phyloP scores from a whole-genome alignment of 805 yeast genomes.

The Myxozyma monticola region DNA sequence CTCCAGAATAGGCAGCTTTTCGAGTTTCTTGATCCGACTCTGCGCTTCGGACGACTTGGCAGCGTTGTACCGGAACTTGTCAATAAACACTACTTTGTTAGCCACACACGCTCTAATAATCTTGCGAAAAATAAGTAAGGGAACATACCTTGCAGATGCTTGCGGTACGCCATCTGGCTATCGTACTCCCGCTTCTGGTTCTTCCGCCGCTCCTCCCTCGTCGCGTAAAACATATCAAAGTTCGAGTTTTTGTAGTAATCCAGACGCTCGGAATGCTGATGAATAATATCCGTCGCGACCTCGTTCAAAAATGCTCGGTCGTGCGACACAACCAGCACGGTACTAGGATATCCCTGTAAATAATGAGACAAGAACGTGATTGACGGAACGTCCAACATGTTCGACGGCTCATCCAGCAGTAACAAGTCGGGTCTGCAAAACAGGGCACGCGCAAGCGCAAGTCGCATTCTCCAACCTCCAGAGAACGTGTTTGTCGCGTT shows the following conservation, averaged over 20 bases:
- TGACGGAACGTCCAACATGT: slow-evolving; percentile 99
- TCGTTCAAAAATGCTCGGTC: slow-evolving; percentile 96
- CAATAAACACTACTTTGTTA: slow-evolving; percentile 88
- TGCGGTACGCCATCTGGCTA: slow-evolving; percentile 93
- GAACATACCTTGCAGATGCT: slow-evolving; percentile 92
- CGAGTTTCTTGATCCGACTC: slow-evolving; percentile 94
- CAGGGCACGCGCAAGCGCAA: slow-evolving; percentile 95
- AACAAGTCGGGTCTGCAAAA: slow-evolving; percentile 95
- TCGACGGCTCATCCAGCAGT: slow-evolving; percentile 96
- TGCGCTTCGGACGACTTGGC: slow-evolving; percentile 98
- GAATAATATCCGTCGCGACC: slow-evolving; percentile 96
- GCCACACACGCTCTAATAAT: too few species aligned
- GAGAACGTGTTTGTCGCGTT: slow-evolving; percentile 87
- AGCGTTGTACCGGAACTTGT: slow-evolving; percentile 95
- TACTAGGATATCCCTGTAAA: slow-evolving; percentile 84
- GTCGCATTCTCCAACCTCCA: slow-evolving; percentile 99
- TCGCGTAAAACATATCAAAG: slow-evolving; percentile 88
- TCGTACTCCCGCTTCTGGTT: slow-evolving; percentile 94
- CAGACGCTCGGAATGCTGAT: slow-evolving; percentile 94
- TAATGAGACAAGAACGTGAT: slow-evolving; percentile 90
- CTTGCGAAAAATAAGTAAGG: too few species aligned
- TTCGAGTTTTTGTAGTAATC: slow-evolving; percentile 91
- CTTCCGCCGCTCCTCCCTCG: slow-evolving; percentile 93
- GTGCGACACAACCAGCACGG: slow-evolving; percentile 94
- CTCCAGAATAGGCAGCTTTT: slow-evolving; percentile 87